A percentile compares a stretch with the other conserved stretches of the same genome.
These are phyloP conservation scores for Dothidotthia symphoricarpi DNA, from an alignment of 2,329 filamentous ascomycete genomes.

Conservation along the genomic window DNA sequence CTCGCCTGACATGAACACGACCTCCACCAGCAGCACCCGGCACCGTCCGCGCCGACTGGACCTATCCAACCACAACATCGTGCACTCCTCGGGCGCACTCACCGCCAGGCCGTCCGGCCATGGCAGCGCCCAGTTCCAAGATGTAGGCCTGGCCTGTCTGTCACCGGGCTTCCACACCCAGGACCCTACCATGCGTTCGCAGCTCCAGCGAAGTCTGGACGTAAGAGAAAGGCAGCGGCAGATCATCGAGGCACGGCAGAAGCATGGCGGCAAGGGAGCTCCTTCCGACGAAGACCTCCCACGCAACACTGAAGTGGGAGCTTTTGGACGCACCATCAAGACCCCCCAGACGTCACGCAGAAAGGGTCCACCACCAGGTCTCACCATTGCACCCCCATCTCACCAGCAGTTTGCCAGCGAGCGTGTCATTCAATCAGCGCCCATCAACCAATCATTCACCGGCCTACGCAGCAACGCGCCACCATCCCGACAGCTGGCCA, in stretches of 20 bases:
- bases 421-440: slow-evolving; percentile 93
- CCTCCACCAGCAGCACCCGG: slow-evolving; percentile 55
- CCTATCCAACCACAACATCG: slow-evolving; percentile 58
- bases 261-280: slow-evolving; percentile 60
- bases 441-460: slow-evolving; percentile 91
- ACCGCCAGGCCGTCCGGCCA: slow-evolving; percentile 69
- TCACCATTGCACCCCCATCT: slow-evolving; percentile 93
- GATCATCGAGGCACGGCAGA: slow-evolving; percentile 91
- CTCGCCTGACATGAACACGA: slow-evolving; percentile 74
- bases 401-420: slow-evolving; percentile 91
- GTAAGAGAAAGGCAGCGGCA: slow-evolving; percentile 91
- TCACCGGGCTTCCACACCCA: slow-evolving; percentile 96
- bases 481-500: slow-evolving; percentile 72
- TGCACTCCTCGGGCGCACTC: slow-evolving; percentile 46
- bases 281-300: slow-evolving; percentile 29
- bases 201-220: slow-evolving; percentile 88
- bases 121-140: slow-evolving; percentile 75
- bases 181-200: slow-evolving; percentile 93
- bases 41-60: slow-evolving; percentile 77
- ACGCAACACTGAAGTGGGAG: slow-evolving; percentile 39
- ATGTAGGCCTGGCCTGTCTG: slow-evolving; percentile 89
- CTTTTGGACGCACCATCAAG: slow-evolving; percentile 53
- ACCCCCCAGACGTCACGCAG: slow-evolving; percentile 72
- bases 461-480: slow-evolving; percentile 67
- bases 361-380: slow-evolving; percentile 75